Conservation (phyloP, 2,329 filamentous ascomycete genomes). For the Alternaria ethzedia region DNA sequence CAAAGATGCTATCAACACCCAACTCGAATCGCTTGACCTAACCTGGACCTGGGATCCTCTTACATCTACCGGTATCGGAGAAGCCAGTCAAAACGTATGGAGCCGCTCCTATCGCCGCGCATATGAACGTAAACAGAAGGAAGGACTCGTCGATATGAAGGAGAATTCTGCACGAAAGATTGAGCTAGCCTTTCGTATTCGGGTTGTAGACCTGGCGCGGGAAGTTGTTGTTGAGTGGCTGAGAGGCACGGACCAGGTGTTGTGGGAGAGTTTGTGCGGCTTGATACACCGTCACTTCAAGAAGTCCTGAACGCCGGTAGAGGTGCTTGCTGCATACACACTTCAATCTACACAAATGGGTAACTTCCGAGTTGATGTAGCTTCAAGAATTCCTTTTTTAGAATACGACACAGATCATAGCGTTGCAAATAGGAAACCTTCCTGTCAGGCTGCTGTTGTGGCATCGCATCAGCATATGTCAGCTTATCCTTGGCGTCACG, state of each 20-base stretch:
- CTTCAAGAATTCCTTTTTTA: background rate
- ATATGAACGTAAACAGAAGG: conserved; percentile 46
- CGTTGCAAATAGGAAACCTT: background rate
- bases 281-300: conserved; percentile 55
- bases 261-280: conserved; percentile 89
- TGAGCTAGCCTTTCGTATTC: conserved; percentile 52
- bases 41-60: conserved; percentile 68
- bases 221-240: conserved; percentile 69
- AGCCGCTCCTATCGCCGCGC: conserved; percentile 73
- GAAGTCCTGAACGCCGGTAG: conserved; percentile 10
- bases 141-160: conserved; percentile 29
- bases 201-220: conserved; percentile 40
- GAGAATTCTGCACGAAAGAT: conserved; percentile 31
- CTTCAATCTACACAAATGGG: accelerated
- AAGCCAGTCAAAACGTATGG: conserved; percentile 78
- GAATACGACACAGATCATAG: background rate
- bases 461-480: background rate
- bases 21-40: conserved; percentile 65
- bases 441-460: background rate
- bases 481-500: background rate
- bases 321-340: accelerated
- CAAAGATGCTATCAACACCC: conserved; percentile 51
- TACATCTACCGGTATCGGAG: conserved; percentile 64
- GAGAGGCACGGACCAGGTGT: conserved; percentile 71
- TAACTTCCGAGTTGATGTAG: background rate